A percentile compares a stretch with the other conserved stretches of the same genome.
phyloP scores from a whole-genome alignment of 495 filamentous ascomycete species.

The Talaromyces liani region DNA sequence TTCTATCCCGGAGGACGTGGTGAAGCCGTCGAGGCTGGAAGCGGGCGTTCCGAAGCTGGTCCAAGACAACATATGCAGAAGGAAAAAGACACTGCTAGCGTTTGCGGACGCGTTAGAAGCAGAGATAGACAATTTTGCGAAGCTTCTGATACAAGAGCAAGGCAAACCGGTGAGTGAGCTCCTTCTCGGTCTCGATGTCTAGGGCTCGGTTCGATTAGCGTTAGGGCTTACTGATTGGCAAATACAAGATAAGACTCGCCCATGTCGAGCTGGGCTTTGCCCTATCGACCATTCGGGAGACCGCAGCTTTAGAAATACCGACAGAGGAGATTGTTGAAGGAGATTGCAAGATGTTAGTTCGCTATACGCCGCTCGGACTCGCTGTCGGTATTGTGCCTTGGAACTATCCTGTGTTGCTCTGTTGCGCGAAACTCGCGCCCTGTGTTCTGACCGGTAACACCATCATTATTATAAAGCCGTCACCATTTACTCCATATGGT shows the following conservation, averaged over 20 bases:
- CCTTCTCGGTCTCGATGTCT: constrained; percentile 6
- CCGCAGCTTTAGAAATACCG: constrained; percentile 18
- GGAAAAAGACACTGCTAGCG: constrained; percentile 46
- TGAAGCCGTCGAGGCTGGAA: constrained; percentile 37
- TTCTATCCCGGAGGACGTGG: constrained; percentile 43
- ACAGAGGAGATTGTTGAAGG: constrained; percentile 38
- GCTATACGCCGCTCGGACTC: constrained; percentile 47
- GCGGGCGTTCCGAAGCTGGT: constrained; percentile 46
- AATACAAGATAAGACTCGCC: too few relatives aligned
- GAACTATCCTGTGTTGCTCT: constrained; percentile 54
- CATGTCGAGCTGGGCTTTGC: too few relatives aligned
- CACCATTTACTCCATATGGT: constrained; percentile 60
- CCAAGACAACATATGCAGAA: constrained; percentile 42
- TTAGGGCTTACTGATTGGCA: background rate
- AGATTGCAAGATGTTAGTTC: constrained; percentile 35
- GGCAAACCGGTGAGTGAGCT: constrained; percentile 42
- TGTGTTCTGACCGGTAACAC: constrained; percentile 52
- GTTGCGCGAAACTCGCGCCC: constrained; percentile 45
- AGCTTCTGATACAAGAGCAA: constrained; percentile 46
- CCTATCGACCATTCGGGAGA: constrained; percentile 8
- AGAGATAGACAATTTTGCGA: constrained; percentile 37
- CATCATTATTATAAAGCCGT: constrained; percentile 59
- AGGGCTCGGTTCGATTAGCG: background rate
- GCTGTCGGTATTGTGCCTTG: constrained; percentile 46
- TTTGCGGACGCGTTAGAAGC: constrained; percentile 41